Conservation (phyloP, 129 eudicot genomes). For the Ambrosia trifida region DNA sequence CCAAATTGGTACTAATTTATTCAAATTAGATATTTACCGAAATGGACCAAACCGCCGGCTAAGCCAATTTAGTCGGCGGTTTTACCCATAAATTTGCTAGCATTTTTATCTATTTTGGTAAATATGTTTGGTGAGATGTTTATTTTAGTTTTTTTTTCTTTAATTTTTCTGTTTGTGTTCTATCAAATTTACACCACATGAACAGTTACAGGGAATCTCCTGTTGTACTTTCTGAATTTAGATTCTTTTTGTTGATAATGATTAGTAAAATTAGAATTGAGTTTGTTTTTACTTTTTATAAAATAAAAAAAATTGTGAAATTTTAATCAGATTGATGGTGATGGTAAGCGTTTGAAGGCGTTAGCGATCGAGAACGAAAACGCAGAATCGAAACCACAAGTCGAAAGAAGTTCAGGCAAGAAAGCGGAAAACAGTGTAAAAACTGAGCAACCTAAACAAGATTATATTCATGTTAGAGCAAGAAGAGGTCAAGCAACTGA, state of each 20-base stretch:
- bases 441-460: slow-evolving; percentile 81
- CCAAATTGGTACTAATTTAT: neutral
- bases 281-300: neutral
- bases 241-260: slow-evolving; percentile 5
- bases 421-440: slow-evolving; percentile 48
- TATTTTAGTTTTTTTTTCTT: no score
- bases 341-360: slow-evolving; percentile 62
- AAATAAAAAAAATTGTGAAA: neutral
- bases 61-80: no score
- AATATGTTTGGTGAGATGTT: no score
- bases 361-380: slow-evolving; percentile 53
- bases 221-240: slow-evolving; percentile 21
- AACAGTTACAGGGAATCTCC: slow-evolving; percentile 21
- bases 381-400: slow-evolving; percentile 49
- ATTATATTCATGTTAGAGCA: slow-evolving; percentile 95
- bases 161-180: slow-evolving; percentile 28
- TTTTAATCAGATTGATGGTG: slow-evolving; percentile 57
- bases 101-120: no score
- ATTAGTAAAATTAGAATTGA: neutral
- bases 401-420: slow-evolving; percentile 65
- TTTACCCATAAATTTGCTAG: no score
- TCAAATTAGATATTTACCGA: slow-evolving; percentile 1
- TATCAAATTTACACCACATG: slow-evolving; percentile 18
- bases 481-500: slow-evolving; percentile 99
- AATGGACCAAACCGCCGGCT: no score